These are phyloP conservation scores for Didymellaceae sp. DNA, from an alignment of 2,329 filamentous ascomycete genomes.

Conservation along the genomic window DNA sequence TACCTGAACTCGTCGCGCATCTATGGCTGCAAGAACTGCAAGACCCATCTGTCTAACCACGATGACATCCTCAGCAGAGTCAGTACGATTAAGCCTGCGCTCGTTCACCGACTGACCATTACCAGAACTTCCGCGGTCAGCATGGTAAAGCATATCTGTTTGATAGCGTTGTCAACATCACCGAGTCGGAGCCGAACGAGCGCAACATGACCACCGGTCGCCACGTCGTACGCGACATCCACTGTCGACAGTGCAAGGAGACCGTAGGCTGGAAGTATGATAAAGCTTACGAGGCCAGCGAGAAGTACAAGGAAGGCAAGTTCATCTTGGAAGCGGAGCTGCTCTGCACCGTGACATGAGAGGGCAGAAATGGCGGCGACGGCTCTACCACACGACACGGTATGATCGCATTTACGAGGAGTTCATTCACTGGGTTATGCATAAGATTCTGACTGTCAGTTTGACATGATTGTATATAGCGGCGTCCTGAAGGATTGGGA, in stretches of 20 bases:
- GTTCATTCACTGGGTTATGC: constrained; percentile 21
- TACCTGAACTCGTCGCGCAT: constrained; percentile 88
- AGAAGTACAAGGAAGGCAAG: constrained; percentile 99
- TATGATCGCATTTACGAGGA: constrained; percentile 32
- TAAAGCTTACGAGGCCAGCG: constrained; percentile 86
- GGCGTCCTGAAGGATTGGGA: background rate
- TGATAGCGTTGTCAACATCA: constrained; percentile 90
- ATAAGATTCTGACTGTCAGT: constrained; percentile 7
- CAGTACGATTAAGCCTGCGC: constrained; percentile 42
- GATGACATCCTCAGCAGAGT: constrained; percentile 96
- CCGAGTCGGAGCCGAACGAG: constrained; percentile 82
- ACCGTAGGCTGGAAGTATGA: constrained; percentile 99
- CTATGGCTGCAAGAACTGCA: constrained; percentile 91
- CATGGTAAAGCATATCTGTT: constrained; percentile 98
- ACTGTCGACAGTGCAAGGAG: constrained; percentile 87
- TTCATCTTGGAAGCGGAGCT: constrained; percentile 94
- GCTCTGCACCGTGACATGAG: constrained; percentile 73
- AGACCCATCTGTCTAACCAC: constrained; percentile 92
- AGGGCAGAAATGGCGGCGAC: background rate
- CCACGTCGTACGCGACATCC: constrained; percentile 92
- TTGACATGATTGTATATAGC: constrained; percentile 1
- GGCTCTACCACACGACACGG: background rate
- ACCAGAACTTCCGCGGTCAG: constrained; percentile 94
- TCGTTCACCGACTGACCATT: constrained; percentile 11
- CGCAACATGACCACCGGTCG: constrained; percentile 97